Evolutionary conservation across 129 eudicot species (phyloP), one percentile per base, ranked within the genome.

Genomic region (Helianthus tuberosus): DNA sequence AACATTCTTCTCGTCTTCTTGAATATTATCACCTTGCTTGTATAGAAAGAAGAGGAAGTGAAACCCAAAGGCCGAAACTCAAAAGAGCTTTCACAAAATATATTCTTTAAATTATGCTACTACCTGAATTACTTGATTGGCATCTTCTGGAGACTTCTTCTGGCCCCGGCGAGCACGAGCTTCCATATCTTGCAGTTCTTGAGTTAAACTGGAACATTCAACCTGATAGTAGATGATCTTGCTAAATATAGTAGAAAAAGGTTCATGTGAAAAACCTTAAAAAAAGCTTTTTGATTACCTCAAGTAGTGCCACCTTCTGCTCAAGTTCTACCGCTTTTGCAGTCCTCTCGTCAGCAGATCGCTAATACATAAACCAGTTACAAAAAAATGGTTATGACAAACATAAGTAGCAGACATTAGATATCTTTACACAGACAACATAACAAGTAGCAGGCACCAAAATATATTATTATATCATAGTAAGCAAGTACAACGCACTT

Each of bases 161-260:
- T 91, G 96, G 50, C 84, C 97, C 49, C 94, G 88, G 57, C 99
- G 99, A 77, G 83, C 83, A 80, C 94, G 96, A 68, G 84, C 94
- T 86, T 90, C 97, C 91, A 84, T 85, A 66, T 95, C 99, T 82
- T 95, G 99, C 77, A 95, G 83, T 79, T 95, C 99, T 91, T 95
- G 99, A 85, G 90, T 95, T 55, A 95, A 61, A 65, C 96, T 83
- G 75, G 97, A 83, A 82, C 99, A 91, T 76, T 95, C 99, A 73
- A 84, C 91, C 99, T 95, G 75, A 77, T 75, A 36, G 65, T 59
- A 72, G 68, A 71, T 60, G 63, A 11, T 47, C 64, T 53, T 63
- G 44, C 16, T 64, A 53, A 50, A 44, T 46, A 65, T 13, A 69
- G 14, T 13, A 39, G 11, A 70, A 66, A 8, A 12, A 70, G 46